A percentile compares a stretch with the other conserved stretches of the same genome.
Conservation (phyloP, 1,139 yeast genomes). For the Candida sp. region DNA sequence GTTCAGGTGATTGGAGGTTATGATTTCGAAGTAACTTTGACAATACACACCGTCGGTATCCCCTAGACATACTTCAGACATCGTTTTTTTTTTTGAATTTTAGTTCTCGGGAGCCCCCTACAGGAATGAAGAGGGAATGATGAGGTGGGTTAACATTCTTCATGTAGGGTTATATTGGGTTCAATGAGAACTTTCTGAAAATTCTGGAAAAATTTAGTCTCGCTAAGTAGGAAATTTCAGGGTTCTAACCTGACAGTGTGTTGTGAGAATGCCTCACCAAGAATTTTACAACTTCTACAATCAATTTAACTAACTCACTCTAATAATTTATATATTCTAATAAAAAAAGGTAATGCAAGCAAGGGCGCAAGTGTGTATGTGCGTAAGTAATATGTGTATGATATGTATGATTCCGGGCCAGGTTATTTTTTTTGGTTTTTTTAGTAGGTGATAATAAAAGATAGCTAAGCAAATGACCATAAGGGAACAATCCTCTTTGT, state of each 20-base stretch:
- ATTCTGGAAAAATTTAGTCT: not conserved
- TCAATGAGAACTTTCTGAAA: not conserved
- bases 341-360: slow-evolving; percentile 1
- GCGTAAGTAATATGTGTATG: not conserved
- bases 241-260: not conserved
- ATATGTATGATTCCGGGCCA: not conserved
- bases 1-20: not conserved
- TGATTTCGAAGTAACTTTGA: too few relatives aligned
- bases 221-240: not conserved
- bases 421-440: not conserved
- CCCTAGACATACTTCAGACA: not conserved
- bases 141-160: not conserved
- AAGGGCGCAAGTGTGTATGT: not conserved
- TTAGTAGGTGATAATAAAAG: not conserved
- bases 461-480: not conserved
- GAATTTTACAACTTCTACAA: not conserved
- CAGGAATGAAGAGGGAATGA: not conserved
- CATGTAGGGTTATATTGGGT: not conserved
- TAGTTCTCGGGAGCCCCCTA: not conserved
- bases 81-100: not conserved
- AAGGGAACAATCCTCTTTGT: not conserved
- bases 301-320: not conserved
- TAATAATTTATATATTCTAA: not conserved
- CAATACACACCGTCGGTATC: too few relatives aligned
- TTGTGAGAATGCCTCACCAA: not conserved